Percentiles rank a stretch among this genome's conserved stretches.
Evolutionary conservation across 2,329 filamentous ascomycete genomes (phyloP).

Genomic region (Cladosporium austrohemisphaericum): DNA sequence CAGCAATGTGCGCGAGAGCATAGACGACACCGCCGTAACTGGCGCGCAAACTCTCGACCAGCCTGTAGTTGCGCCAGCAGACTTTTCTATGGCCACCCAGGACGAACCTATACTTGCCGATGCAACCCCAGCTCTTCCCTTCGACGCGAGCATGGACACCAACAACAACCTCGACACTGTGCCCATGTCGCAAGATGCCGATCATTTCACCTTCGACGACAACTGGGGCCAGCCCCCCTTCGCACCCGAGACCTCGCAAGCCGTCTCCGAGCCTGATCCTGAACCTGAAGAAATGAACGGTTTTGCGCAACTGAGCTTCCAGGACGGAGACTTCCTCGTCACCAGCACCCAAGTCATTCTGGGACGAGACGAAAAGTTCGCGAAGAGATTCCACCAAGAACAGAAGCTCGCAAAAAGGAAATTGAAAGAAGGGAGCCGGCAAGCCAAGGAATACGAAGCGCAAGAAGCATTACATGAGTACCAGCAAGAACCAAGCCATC

Average conservation of each 20-base stretch:
- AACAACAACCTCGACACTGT: slow-evolving; percentile 8
- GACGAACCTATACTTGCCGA: background rate
- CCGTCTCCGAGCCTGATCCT: slow-evolving; percentile 9
- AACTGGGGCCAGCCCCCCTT: background rate
- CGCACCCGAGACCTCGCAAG: background rate
- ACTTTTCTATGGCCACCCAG: slow-evolving; percentile 4
- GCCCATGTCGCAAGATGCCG: slow-evolving; percentile 1
- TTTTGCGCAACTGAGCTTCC: slow-evolving; percentile 66
- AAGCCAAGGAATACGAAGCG: slow-evolving; percentile 17
- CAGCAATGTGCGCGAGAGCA: slow-evolving; percentile 18
- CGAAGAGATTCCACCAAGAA: slow-evolving; percentile 19
- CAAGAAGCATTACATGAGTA: slow-evolving; percentile 24
- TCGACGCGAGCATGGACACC: slow-evolving; percentile 4
- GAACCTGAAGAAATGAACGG: slow-evolving; percentile 46
- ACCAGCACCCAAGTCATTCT: slow-evolving; percentile 70
- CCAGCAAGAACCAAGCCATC: slow-evolving; percentile 28
- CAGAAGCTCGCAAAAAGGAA: slow-evolving; percentile 19
- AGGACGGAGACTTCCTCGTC: slow-evolving; percentile 75
- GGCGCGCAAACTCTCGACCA: slow-evolving; percentile 2
- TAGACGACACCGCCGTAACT: slow-evolving; percentile 2
- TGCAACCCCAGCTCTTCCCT: background rate
- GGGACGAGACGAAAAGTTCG: slow-evolving; percentile 55
- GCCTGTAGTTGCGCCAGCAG: background rate
- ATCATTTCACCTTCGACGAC: slow-evolving; percentile 9
- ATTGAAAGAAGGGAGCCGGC: slow-evolving; percentile 8